Conservation (phyloP, 2,329 filamentous ascomycete genomes). For the Aspergillus uvarum region DNA sequence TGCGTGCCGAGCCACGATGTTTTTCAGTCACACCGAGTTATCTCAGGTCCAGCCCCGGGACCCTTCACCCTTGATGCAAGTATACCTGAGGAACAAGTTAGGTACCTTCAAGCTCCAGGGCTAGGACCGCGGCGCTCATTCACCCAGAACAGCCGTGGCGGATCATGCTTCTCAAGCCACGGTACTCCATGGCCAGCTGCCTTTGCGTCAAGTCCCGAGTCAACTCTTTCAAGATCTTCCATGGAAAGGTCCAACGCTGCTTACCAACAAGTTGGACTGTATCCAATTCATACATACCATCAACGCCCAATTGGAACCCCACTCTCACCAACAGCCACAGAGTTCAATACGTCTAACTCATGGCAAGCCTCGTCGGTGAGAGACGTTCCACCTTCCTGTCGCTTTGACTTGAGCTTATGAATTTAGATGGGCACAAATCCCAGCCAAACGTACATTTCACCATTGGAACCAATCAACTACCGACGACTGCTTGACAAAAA, state of each 20-base stretch:
- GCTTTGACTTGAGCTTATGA: conserved; percentile 22
- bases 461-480: conserved; percentile 92
- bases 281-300: conserved; percentile 47
- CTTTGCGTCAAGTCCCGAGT: conserved; percentile 27
- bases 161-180: conserved; percentile 35
- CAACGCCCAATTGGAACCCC: conserved; percentile 62
- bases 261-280: conserved; percentile 39
- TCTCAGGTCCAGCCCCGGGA: conserved; percentile 35
- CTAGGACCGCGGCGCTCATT: conserved; percentile 30
- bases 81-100: conserved; percentile 32
- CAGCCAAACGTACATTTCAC: conserved; percentile 75
- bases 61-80: conserved; percentile 30
- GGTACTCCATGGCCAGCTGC: conserved; percentile 34
- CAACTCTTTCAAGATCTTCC: conserved; percentile 29
- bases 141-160: conserved; percentile 33
- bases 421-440: conserved; percentile 46
- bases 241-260: conserved; percentile 29
- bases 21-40: conserved; percentile 34
- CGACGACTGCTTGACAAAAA: conserved; percentile 91
- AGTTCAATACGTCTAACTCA: conserved; percentile 60
- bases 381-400: conserved; percentile 30
- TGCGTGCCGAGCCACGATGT: conserved; percentile 20
- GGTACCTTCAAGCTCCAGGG: conserved; percentile 27
- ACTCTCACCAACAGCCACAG: conserved; percentile 70
- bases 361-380: conserved; percentile 53